Percentiles rank a stretch among this genome's conserved stretches.
Evolutionary conservation across 768 basidiomycete genomes (phyloP).

Genomic region (Calocybe gangraenosa): DNA sequence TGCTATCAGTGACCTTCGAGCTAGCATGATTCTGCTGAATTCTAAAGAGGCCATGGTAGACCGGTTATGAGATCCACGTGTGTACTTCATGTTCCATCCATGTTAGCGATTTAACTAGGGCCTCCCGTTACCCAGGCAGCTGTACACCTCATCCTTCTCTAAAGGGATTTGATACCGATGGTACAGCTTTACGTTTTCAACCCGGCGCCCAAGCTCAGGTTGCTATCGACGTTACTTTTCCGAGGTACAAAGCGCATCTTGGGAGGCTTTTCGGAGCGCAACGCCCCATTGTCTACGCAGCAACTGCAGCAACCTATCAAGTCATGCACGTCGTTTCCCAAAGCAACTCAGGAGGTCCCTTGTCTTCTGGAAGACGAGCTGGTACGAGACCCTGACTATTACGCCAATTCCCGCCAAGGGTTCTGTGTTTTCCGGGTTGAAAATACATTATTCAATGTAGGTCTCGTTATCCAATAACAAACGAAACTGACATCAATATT

Average conservation of each 20-base stretch:
- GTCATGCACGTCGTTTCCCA: constrained; percentile 9
- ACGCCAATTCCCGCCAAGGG: constrained; percentile 35
- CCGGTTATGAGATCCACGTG: constrained; percentile 23
- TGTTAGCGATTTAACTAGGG: constrained; percentile 18
- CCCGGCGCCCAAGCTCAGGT: constrained; percentile 31
- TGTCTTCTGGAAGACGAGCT: constrained; percentile 11
- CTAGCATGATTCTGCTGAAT: too few species aligned
- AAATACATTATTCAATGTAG: constrained; percentile 61
- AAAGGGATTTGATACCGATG: constrained; percentile 22
- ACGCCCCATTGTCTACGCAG: constrained; percentile 7
- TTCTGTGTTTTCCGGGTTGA: constrained; percentile 59
- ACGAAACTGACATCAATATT: not conserved
- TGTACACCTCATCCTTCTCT: constrained; percentile 13
- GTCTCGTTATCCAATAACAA: constrained; percentile 5
- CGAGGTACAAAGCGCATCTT: constrained; percentile 29
- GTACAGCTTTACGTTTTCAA: constrained; percentile 34
- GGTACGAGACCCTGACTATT: constrained; percentile 30
- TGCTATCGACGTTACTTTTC: constrained; percentile 26
- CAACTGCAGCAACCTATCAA: constrained; percentile 12
- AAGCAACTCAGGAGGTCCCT: constrained; percentile 5
- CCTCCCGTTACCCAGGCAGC: constrained; percentile 5
- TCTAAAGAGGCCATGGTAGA: too few species aligned
- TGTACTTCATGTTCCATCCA: constrained; percentile 32
- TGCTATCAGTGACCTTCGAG: too few species aligned
- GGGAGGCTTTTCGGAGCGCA: constrained; percentile 14